phyloP scores from a whole-genome alignment of 1,284 basidiomycete species.

The Leucoagaricus sp. region DNA sequence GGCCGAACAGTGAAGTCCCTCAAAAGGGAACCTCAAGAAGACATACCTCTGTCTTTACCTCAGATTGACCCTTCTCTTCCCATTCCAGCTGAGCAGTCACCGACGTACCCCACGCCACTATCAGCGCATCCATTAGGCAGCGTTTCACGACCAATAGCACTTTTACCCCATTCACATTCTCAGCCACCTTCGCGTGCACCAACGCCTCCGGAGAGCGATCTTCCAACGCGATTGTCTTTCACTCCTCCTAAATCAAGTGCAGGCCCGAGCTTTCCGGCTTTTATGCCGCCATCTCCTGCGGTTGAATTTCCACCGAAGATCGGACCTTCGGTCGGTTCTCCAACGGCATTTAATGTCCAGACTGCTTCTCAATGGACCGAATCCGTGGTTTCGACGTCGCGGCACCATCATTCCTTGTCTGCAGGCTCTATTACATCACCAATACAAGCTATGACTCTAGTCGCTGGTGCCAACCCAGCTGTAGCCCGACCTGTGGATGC shows the following conservation, averaged over 20 bases:
- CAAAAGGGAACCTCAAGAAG: conserved; percentile 70
- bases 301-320: conserved; percentile 25
- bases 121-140: conserved; percentile 17
- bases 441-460: conserved; percentile 16
- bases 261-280: conserved; percentile 26
- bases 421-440: conserved; percentile 34
- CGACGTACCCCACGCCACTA: conserved; percentile 26
- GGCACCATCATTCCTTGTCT: conserved; percentile 46
- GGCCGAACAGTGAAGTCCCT: conserved; percentile 62
- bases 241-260: conserved; percentile 16
- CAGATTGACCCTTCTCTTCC: conserved; percentile 29
- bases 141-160: conserved; percentile 2
- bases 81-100: conserved; percentile 24
- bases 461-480: conserved; percentile 5
- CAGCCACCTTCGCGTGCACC: conserved; percentile 43
- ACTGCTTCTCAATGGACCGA: conserved; percentile 42
- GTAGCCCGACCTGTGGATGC: conserved; percentile 10
- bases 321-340: conserved; percentile 21
- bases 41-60: conserved; percentile 31
- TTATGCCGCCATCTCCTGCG: conserved; percentile 25
- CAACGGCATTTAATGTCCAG: conserved; percentile 33
- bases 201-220: conserved; percentile 29
- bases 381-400: conserved; percentile 30
- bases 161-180: conserved; percentile 26
- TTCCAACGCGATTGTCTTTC: conserved; percentile 30